Evolutionary conservation across 2,329 filamentous ascomycete genomes (phyloP).

Genomic region (Aphanocladium album): DNA sequence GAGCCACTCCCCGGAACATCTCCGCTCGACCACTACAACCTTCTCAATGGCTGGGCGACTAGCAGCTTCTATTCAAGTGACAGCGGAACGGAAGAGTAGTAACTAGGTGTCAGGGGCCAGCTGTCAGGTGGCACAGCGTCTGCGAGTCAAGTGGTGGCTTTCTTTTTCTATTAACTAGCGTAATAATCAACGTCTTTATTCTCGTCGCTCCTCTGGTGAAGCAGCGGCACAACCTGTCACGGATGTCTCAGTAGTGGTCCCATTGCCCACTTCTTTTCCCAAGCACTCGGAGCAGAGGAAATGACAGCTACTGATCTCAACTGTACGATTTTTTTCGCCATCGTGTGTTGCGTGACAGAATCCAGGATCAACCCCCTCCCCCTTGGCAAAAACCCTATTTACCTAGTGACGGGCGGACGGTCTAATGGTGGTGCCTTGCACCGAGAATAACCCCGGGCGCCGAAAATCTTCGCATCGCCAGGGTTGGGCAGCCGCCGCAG

Average conservation of each 20-base stretch:
- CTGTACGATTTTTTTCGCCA: neutral
- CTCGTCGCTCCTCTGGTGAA: neutral
- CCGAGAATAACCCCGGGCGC: neutral
- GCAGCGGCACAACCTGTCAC: neutral
- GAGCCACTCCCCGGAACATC: constrained; percentile 28
- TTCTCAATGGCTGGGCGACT: constrained; percentile 32
- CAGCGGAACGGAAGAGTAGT: neutral
- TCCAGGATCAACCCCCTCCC: too few species aligned
- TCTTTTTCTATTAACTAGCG: constrained; percentile 1
- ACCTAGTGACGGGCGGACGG: neutral
- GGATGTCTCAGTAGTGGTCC: neutral
- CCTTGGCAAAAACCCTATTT: neutral
- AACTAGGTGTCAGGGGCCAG: neutral
- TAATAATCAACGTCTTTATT: neutral
- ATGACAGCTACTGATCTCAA: constrained; percentile 4
- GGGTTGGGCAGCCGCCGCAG: neutral
- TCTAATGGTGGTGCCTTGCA: neutral
- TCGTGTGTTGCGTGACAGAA: constrained; percentile 12
- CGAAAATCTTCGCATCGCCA: constrained; percentile 1
- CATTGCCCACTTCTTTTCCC: neutral
- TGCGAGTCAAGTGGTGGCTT: neutral
- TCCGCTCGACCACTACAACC: constrained; percentile 26
- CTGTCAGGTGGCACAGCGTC: neutral
- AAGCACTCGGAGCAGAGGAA: constrained; percentile 7
- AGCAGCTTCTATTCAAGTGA: constrained; percentile 26